These are phyloP conservation scores for Prunella vulgaris DNA, from an alignment of 257 asterid species.

Conservation along the genomic window DNA sequence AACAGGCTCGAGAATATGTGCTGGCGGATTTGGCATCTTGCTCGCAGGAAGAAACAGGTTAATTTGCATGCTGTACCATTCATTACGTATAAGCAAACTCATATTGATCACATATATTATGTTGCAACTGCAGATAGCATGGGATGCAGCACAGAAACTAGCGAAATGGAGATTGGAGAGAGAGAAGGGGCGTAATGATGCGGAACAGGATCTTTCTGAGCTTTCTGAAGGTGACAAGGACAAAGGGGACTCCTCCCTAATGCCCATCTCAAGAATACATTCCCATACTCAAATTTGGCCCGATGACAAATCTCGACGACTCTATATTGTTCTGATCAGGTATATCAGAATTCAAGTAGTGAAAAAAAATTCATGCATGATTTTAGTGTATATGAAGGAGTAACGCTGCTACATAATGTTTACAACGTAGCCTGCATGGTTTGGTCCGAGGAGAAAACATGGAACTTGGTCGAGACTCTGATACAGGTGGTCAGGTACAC, in stretches of 20 bases:
- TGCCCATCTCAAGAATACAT: conserved; percentile 38
- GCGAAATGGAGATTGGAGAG: conserved; percentile 39
- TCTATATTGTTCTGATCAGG: conserved; percentile 69
- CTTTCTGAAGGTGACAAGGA: conserved; percentile 70
- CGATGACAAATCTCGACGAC: conserved; percentile 39
- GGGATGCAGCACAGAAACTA: conserved; percentile 53
- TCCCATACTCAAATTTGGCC: conserved; percentile 48
- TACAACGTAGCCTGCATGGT: conserved; percentile 55
- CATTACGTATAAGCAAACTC: background rate
- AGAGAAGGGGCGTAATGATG: conserved; percentile 47
- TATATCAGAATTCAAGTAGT: background rate
- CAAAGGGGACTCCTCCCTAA: conserved; percentile 30
- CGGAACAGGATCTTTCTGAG: conserved; percentile 58
- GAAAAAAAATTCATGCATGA: too few species aligned
- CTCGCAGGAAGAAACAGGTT: conserved; percentile 74
- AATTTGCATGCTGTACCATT: background rate
- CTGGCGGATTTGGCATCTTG: conserved; percentile 81
- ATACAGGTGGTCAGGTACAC: conserved; percentile 57
- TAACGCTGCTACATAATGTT: conserved; percentile 8
- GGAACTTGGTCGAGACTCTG: conserved; percentile 80
- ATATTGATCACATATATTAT: background rate
- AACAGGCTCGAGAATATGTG: conserved; percentile 75
- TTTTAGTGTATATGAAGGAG: background rate
- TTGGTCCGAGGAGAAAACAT: conserved; percentile 73
- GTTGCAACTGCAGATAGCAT: conserved; percentile 53